Conservation (phyloP, 345 rosid genomes). For the Eucalyptus grandis region DNA sequence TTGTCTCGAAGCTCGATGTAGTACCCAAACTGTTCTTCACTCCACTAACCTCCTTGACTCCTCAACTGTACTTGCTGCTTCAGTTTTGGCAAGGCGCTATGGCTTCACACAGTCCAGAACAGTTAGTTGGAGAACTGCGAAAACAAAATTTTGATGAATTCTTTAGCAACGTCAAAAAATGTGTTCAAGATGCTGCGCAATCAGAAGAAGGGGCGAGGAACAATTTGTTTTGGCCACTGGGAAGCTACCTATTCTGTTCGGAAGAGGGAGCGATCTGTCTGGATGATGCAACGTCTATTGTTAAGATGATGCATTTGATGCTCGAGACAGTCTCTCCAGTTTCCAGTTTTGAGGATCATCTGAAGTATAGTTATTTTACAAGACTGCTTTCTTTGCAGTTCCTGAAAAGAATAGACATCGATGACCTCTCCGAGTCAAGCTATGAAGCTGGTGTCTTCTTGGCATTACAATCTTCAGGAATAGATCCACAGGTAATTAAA, state of each 20-base stretch:
- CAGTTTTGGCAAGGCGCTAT: neutral
- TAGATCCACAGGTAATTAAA: slow-evolving; percentile 17
- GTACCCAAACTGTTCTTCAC: slow-evolving; percentile 44
- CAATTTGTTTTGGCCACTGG: slow-evolving; percentile 48
- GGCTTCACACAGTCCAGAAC: slow-evolving; percentile 8
- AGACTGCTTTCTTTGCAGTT: slow-evolving; percentile 18
- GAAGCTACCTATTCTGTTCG: slow-evolving; percentile 60
- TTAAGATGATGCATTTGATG: slow-evolving; percentile 43
- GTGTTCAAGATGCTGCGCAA: neutral
- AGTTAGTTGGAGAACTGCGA: neutral
- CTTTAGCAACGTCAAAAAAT: slow-evolving; percentile 2
- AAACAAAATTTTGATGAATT: neutral
- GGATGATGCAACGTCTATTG: slow-evolving; percentile 38
- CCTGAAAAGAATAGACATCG: slow-evolving; percentile 15
- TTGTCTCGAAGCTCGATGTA: slow-evolving; percentile 44
- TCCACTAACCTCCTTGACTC: slow-evolving; percentile 6
- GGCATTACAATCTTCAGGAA: slow-evolving; percentile 57
- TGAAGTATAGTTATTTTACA: slow-evolving; percentile 41
- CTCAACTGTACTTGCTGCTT: slow-evolving; percentile 7
- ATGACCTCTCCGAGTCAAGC: slow-evolving; percentile 32
- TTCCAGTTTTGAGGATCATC: slow-evolving; percentile 40
- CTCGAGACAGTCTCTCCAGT: slow-evolving; percentile 11
- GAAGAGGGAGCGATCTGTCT: slow-evolving; percentile 65
- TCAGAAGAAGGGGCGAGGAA: neutral
- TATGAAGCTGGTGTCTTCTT: slow-evolving; percentile 49